Evolutionary conservation across 176 grass and related monocot genomes (phyloP).

Genomic region (Triticum urartu): DNA sequence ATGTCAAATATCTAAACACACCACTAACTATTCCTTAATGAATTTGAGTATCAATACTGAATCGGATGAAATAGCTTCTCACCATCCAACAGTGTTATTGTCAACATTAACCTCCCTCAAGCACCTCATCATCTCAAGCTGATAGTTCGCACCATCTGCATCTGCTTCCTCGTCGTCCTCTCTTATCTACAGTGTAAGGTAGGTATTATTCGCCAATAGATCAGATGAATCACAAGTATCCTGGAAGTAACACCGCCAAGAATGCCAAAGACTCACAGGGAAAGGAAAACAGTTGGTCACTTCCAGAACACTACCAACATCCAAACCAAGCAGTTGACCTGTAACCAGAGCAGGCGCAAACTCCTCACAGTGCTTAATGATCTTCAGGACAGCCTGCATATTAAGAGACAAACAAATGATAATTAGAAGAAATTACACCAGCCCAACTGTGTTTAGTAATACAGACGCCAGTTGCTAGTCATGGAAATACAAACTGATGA

Average conservation of each 20-base stretch:
- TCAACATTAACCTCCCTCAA: conserved; percentile 98
- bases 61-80: conserved; percentile 16
- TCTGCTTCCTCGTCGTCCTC: conserved; percentile 97
- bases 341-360: conserved; percentile 94
- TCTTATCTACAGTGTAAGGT: conserved; percentile 51
- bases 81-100: conserved; percentile 99
- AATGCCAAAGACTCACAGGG: conserved; percentile 58
- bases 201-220: conserved; percentile 19
- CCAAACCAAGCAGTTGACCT: conserved; percentile 96
- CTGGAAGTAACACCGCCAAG: neutral
- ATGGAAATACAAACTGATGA: neutral
- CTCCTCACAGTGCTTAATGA: conserved; percentile 98
- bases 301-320: conserved; percentile 97
- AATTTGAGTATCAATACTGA: neutral
- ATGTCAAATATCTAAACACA: neutral
- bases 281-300: conserved; percentile 99
- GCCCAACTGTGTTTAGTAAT: neutral
- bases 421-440: conserved; percentile 2
- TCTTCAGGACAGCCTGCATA: conserved; percentile 75
- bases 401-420: conserved; percentile 4
- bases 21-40: conserved; percentile 12
- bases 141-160: conserved; percentile 97
- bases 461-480: neutral
- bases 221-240: conserved; percentile 3
- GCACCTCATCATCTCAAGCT: conserved; percentile 99